Conservation (phyloP, 495 filamentous ascomycete genomes). For the Cudoniella acicularis region DNA sequence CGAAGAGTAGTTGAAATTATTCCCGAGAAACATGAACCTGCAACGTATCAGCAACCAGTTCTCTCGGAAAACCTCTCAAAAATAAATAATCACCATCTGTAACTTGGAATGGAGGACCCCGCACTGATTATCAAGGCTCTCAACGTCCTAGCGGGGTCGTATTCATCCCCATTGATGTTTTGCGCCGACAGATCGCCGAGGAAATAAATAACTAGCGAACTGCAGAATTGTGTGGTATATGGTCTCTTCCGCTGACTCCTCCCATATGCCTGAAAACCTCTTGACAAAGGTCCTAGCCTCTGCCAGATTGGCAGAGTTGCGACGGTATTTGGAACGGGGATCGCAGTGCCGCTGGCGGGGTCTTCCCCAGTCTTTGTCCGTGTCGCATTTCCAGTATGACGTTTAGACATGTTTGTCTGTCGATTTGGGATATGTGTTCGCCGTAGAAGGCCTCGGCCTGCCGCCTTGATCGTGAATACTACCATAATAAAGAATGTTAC, state of each 20-base stretch:
- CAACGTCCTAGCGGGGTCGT: conserved; percentile 66
- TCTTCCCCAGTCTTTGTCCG: conserved; percentile 15
- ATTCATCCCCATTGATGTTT: conserved; percentile 52
- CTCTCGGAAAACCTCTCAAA: not conserved
- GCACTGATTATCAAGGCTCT: conserved; percentile 71
- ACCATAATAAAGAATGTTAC: conserved; percentile 3
- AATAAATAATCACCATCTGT: conserved; percentile 60
- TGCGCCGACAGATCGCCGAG: conserved; percentile 81
- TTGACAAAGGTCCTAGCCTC: conserved; percentile 52
- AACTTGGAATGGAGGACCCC: conserved; percentile 69
- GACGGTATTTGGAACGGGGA: conserved; percentile 42
- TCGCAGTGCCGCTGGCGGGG: conserved; percentile 27
- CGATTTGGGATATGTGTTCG: conserved; percentile 2
- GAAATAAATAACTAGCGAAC: conserved; percentile 72
- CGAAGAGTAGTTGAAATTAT: conserved; percentile 76
- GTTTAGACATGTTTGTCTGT: conserved; percentile 7
- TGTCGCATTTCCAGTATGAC: conserved; percentile 11
- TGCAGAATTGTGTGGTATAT: conserved; percentile 72
- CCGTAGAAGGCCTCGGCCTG: conserved; percentile 2
- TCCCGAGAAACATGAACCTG: conserved; percentile 79
- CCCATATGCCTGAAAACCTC: conserved; percentile 66
- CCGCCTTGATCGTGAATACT: conserved; percentile 3
- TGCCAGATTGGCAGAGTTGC: conserved; percentile 46
- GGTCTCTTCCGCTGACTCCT: conserved; percentile 66
- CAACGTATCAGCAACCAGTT: conserved; percentile 5